Conservation (phyloP, 2,329 filamentous ascomycete genomes). For the Colletotrichum euphorbiae region DNA sequence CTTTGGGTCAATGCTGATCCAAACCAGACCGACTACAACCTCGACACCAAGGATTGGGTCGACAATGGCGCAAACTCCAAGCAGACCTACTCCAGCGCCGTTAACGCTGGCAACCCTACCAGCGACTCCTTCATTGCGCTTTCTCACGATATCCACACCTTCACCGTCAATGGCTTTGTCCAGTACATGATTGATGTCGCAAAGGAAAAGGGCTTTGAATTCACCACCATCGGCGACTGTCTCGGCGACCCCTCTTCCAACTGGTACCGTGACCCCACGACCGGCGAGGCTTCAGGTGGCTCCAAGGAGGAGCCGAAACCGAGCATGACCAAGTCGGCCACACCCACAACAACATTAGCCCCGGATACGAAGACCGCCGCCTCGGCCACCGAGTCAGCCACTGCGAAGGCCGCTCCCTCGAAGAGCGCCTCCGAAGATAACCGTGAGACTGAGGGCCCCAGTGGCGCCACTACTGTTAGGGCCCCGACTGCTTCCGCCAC, state of each 20-base stretch:
- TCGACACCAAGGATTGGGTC: conserved; percentile 49
- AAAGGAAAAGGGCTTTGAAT: conserved; percentile 53
- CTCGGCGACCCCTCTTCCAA: conserved; percentile 57
- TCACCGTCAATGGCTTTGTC: conserved; percentile 58
- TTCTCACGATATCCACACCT: conserved; percentile 58
- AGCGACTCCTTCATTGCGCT: conserved; percentile 46
- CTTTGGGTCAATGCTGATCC: background rate
- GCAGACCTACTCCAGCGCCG: conserved; percentile 45
- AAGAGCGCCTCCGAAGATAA: conserved; percentile 17
- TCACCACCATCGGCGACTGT: conserved; percentile 60
- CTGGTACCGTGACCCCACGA: conserved; percentile 58
- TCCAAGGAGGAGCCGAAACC: conserved; percentile 33
- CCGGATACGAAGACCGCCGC: conserved; percentile 7
- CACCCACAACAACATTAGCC: conserved; percentile 6
- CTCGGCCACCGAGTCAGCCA: conserved; percentile 1
- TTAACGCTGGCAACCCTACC: conserved; percentile 40
- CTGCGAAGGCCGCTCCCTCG: background rate
- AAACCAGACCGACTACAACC: conserved; percentile 44
- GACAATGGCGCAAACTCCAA: conserved; percentile 45
- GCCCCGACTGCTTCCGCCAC: conserved; percentile 20
- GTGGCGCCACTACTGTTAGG: conserved; percentile 15
- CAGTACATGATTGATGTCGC: conserved; percentile 57
- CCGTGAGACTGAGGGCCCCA: conserved; percentile 1
- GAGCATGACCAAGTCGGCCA: conserved; percentile 11
- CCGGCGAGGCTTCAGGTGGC: conserved; percentile 34